Base-by-base conservation (phyloP, 768 basidiomycete genomes). In the Lactarius sp. region DNA sequence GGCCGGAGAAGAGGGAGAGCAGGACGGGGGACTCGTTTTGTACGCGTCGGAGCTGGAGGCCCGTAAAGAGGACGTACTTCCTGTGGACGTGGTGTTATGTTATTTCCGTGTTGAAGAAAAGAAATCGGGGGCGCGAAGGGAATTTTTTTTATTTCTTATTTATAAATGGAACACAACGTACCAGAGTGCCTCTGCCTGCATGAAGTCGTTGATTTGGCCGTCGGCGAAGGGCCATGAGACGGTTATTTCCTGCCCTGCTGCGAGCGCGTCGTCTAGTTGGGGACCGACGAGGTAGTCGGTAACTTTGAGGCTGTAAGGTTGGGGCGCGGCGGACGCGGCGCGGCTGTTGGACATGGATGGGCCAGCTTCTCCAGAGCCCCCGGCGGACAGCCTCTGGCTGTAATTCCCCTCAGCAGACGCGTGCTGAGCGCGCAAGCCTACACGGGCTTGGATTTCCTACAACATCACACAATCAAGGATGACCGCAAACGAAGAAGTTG, bases 11-110 rank as follows among this genome's bases (percentile, higher is more conserved):
- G 59, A 95, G 78, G 44, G 87, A 85, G 61, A 95, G 80, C 37
- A 94, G 80, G 59, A 92, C 83, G 2, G 92, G 91, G 18, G 90
- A 94, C 72, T 94, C 92, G 71, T 94, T 94, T 69, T 92, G 91
- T 7, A 83, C 83, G 60, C 94, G 88, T 57, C 89, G 84, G 56
- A 91, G 83, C 65, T 85, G 83, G 22, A 96, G 81, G 59, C 79
- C 80, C 59, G 77, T 81, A 75, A 94, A 93, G 18, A 97, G 81
- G 55, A 90, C 76, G 69, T 95, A 78, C 77, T 94, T 94, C 90
- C 93, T 95, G 76, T 37, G 49, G 16, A 14, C 18, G 20, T 47
- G 18, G 31, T 20, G 16, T 33, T 20, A 13, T 5, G 50, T 33
- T 31, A 56, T 37, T 46, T 36, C 27, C 27, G 41, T 52, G 7